Conservation (phyloP, 106 monocot species). For the Narthecium ossifragum region DNA sequence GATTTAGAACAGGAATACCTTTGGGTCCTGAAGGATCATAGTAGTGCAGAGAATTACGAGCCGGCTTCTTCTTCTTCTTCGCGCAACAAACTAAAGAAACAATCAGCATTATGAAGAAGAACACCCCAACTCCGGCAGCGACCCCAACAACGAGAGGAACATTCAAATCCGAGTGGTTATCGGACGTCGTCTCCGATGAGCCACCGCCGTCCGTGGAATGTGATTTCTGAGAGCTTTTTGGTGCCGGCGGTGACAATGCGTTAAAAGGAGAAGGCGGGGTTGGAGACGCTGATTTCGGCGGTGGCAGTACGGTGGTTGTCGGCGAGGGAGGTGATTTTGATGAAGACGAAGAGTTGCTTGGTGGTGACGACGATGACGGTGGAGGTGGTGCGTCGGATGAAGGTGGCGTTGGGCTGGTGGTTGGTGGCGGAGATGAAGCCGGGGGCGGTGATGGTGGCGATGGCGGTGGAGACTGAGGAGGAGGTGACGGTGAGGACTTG, state of each 20-base stretch:
- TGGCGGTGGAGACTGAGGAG: not conserved
- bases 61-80: slow-evolving; percentile 42
- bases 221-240: not conserved
- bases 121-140: slow-evolving; percentile 29
- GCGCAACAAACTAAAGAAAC: slow-evolving; percentile 25
- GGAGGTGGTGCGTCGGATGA: not conserved
- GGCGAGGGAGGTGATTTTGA: not conserved
- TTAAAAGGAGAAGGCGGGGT: not conserved
- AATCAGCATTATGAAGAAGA: slow-evolving; percentile 35
- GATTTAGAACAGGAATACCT: slow-evolving; percentile 18
- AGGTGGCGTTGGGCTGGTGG: not conserved
- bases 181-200: not conserved
- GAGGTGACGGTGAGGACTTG: not conserved
- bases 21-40: slow-evolving; percentile 43
- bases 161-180: slow-evolving; percentile 3
- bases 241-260: slow-evolving; percentile 4
- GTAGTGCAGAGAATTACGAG: slow-evolving; percentile 34
- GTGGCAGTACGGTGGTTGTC: not conserved
- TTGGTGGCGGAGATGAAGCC: slow-evolving; percentile 3
- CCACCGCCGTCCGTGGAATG: not conserved
- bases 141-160: slow-evolving; percentile 32
- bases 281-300: not conserved
- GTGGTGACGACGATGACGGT: not conserved
- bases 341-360: not conserved
- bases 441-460: not conserved